phyloP scores from a whole-genome alignment of 2,329 filamentous ascomycete genomes.

The Penicillium verrucosum region DNA sequence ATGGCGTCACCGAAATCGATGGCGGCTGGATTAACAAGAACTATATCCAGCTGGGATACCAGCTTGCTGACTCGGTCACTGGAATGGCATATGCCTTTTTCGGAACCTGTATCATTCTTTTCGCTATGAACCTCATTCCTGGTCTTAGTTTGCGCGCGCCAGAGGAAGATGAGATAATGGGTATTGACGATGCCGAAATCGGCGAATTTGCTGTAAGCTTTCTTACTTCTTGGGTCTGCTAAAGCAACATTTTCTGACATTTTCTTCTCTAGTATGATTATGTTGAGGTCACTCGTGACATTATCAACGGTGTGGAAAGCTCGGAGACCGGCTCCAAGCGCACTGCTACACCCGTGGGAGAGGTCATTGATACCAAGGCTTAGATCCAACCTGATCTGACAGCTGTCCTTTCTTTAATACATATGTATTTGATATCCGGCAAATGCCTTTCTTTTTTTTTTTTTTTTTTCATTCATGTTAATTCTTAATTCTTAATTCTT shows the following conservation, averaged over 20 bases:
- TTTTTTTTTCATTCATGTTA: background rate
- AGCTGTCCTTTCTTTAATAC: slow-evolving; percentile 6
- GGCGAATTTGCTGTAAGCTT: slow-evolving; percentile 76
- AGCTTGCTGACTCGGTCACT: slow-evolving; percentile 74
- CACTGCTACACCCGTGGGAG: slow-evolving; percentile 26
- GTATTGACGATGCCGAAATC: slow-evolving; percentile 86
- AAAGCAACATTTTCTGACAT: background rate
- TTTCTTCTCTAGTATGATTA: slow-evolving; percentile 67
- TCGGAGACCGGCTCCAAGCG: slow-evolving; percentile 30
- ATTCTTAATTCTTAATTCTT: background rate
- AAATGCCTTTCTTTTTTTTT: background rate
- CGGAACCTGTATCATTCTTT: slow-evolving; percentile 73
- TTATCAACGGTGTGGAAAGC: slow-evolving; percentile 47
- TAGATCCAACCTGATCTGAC: slow-evolving; percentile 8
- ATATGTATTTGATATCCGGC: background rate
- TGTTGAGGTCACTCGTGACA: slow-evolving; percentile 74
- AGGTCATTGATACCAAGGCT: slow-evolving; percentile 27
- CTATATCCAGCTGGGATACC: slow-evolving; percentile 80
- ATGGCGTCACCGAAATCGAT: slow-evolving; percentile 63
- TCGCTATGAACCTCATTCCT: slow-evolving; percentile 74
- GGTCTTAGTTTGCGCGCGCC: slow-evolving; percentile 69
- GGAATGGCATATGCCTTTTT: slow-evolving; percentile 76
- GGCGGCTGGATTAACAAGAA: slow-evolving; percentile 82
- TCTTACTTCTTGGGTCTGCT: background rate
- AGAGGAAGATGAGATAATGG: slow-evolving; percentile 76